Base-by-base conservation (phyloP, 805 yeast species). In the Candida alai region DNA sequence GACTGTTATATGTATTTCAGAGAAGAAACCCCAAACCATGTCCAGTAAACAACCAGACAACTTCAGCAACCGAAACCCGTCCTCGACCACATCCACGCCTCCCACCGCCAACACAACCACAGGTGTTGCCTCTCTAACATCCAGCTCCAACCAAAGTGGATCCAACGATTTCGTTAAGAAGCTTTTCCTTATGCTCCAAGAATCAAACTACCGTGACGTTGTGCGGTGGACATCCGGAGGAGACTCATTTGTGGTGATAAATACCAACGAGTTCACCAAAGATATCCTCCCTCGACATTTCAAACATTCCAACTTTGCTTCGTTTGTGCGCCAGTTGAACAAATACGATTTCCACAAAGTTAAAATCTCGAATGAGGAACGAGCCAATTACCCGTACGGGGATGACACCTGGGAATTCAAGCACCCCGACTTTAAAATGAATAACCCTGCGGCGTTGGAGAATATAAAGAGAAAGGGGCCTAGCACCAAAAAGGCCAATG, bases 321-420 rank as follows among this genome's bases (percentile, higher is more conserved):
- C 93, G 20, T 93, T 93, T 70, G 97, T 93, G 11, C 77, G 98
- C 29, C 98, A 93, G 56, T 69, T 93, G 49, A 93, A 93, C 70
- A 93, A 93, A 60, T 93, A 93, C 54, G 98, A 90, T 60, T 93
- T 93, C 67, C 98, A 93, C 68, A 93, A 93, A 62, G 95, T 93
- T 28, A 85, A 90, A 54, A 69, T 77, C 29, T 66, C 84, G 25
- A 74, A 69, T 38, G 88, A 79, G 45, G 84, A 76, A 41, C 73
- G 72, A 47, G 54, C 51, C 40, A 50, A 42, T 32, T 60, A 68
- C 40, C 76, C 77, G 39, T 78, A 79, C 49, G 84, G 88, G 24
- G 87, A 80, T 37, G 77, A 81, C 56, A 79, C 89, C 14, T 90
- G 97, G 97, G 97, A 90, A 56, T 90, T 93, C 65, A 78, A 80